Evolutionary conservation across 23 red algal genomes (phyloP), one percentile per base, ranked within the genome.

Genomic region (Pyropia yezoensis): DNA sequence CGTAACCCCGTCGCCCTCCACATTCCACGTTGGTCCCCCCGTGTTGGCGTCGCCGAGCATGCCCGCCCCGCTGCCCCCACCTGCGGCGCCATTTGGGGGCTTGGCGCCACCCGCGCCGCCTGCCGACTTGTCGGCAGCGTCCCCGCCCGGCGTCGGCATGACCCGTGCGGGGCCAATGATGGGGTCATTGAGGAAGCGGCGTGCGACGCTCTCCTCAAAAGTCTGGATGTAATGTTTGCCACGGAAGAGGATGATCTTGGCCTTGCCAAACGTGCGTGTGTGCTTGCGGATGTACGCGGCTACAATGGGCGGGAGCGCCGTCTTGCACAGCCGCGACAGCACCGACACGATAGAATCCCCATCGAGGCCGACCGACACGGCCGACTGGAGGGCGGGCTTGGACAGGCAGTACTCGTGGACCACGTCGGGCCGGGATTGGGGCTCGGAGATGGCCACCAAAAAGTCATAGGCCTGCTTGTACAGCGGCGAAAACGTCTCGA

Each of bases 381-480:
- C 92, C 25, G 92, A 85, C 29, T 96, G 90, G 23, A 96, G 57
- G 7, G 92, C 79, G 59, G 90, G 90, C 57, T 79, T 78, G 20
- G 92, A 81, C n/a, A 96, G 75, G 15, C 76, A 54, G 60, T 96
- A 96, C 64, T 96, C 92, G 52, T 96, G 92, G 59, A 96, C 52
- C 34, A 79, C 76, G 22, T 96, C 92, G 21, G 92, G 92, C 52
- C 92, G 79, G 20, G 79, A 87, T 7, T 76, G 63, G 4, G 92
- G 92, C 63, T 96, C 92, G 18, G 92, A 53, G 57, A 96, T 85
- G 50, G 92, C 92, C n/a, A 96, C 92, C 28, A 96, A 50, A 67
- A 96, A 96, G 61, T 96, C 92, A 28, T 85, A 89, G 21, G 92
- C 92, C 73, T 96, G 85, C 50, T 88, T 84, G 61, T 96, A 96